Base-by-base conservation (phyloP, 345 rosid species). In the Rhodamnia rubescens region DNA sequence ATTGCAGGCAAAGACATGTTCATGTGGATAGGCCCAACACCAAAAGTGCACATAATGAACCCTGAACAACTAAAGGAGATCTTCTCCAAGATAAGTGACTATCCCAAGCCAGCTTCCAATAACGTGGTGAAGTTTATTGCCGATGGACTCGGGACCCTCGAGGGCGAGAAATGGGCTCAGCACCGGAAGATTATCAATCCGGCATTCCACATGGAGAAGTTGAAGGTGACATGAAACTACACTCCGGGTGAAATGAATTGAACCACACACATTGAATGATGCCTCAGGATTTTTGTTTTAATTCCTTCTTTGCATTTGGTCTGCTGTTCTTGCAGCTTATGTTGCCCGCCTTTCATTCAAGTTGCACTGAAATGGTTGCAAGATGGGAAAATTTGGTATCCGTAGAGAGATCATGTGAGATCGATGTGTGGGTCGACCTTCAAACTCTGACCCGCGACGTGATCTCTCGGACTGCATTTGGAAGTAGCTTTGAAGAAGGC, bases 401-500 rank as follows among this genome's bases (percentile, higher is more conserved):
- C 16, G 74, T 54, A 1, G 82, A 86, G 32, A 89, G 85, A 75
- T 88, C 87, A 0, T 86, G 88, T 2, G 90, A 91, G 85, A 26
- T 91, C 26, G 90, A 90, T 81, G 88, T 88, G 18, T 91, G 92
- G 92, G 91, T 91, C 10, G 86, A 81, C 58, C 83, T 91, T 80
- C 57, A 51, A 51, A 88, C 53, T 83, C 40, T 91, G 84, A 87
- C 93, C 5, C 55, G 83, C 22, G 93, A 90, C 81, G 91, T 84
- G 59, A 91, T 91, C 56, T 91, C 93, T 57, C 91, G 90, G 36
- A 89, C 92, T 22, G 90, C 93, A 51, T 91, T 91, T 54, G 89
- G 93, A 12, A 90, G 90, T 83, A 90, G 64, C 85, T 89, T 84
- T n/a, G 90, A 89, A 61, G 90, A 90, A 86, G 93, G 92, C 56